Evolutionary conservation across 805 yeast species (phyloP).

Genomic region (Teunomyces pallodes): DNA sequence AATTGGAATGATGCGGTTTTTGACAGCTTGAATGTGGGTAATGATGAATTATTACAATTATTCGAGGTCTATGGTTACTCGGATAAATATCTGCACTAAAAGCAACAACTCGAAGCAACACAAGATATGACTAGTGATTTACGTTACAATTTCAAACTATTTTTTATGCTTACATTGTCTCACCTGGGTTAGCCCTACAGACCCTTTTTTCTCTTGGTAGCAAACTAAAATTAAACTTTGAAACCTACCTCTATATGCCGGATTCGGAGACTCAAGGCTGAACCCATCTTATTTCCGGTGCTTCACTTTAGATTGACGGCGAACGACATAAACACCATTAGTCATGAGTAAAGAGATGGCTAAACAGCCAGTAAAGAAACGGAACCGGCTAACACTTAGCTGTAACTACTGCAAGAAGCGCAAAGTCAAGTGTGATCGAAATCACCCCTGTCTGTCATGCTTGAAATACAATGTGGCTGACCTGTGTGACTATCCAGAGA

Average conservation of each 20-base stretch:
- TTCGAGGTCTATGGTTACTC: constrained; percentile 36
- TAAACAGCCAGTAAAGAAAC: constrained; percentile 10
- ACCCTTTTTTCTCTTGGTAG: neutral
- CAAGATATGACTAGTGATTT: neutral
- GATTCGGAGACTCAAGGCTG: neutral
- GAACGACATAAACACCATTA: neutral
- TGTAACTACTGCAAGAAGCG: constrained; percentile 34
- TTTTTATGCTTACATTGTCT: neutral
- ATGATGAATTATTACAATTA: constrained; percentile 34
- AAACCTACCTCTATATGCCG: neutral
- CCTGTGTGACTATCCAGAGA: constrained; percentile 24
- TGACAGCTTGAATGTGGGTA: constrained; percentile 11
- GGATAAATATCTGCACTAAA: constrained; percentile 12
- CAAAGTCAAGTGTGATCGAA: constrained; percentile 39
- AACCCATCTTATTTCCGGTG: neutral
- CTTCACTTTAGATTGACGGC: neutral
- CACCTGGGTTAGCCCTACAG: neutral
- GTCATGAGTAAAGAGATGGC: neutral
- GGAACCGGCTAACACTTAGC: constrained; percentile 31
- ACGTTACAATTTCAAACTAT: neutral
- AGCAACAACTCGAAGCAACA: neutral
- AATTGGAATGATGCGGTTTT: constrained; percentile 6
- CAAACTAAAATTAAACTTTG: neutral
- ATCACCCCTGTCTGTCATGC: constrained; percentile 35
- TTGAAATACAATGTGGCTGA: constrained; percentile 20